Evolutionary conservation across 2,329 filamentous ascomycete genomes (phyloP).

Genomic region (Colletotrichum noveboracense): DNA sequence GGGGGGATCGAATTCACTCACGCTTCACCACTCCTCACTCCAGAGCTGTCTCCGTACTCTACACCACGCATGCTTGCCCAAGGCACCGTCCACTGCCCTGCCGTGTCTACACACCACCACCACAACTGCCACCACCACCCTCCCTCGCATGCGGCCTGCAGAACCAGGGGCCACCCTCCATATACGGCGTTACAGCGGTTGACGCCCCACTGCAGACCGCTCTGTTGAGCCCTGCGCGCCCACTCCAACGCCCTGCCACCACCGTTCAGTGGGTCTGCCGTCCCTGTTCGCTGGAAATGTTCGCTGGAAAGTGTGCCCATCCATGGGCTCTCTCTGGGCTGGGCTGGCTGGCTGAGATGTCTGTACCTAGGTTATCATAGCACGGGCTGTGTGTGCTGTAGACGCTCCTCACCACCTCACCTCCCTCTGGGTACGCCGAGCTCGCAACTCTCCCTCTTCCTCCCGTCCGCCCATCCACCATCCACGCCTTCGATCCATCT

Average conservation of each 20-base stretch:
- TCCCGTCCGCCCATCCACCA: background rate
- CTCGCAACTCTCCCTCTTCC: background rate
- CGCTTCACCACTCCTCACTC: background rate
- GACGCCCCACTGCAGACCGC: background rate
- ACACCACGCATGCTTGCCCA: background rate
- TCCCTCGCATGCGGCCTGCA: background rate
- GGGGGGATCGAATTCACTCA: background rate
- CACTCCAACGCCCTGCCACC: background rate
- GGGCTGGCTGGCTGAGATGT: background rate
- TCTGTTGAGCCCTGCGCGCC: background rate
- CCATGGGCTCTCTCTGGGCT: background rate
- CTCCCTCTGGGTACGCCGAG: background rate
- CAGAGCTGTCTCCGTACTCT: background rate
- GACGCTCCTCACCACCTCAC: background rate
- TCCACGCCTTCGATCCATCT: background rate
- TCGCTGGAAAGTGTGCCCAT: background rate
- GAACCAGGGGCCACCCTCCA: background rate
- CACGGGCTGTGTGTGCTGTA: background rate
- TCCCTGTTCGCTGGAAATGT: background rate
- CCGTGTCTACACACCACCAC: background rate
- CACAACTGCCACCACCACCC: background rate
- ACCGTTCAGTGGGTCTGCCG: background rate
- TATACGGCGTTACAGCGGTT: background rate
- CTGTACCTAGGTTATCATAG: too few relatives aligned
- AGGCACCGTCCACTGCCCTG: background rate